Base-by-base conservation (phyloP, 2,329 filamentous ascomycete genomes). In the Phyllosticta ampelicida region DNA sequence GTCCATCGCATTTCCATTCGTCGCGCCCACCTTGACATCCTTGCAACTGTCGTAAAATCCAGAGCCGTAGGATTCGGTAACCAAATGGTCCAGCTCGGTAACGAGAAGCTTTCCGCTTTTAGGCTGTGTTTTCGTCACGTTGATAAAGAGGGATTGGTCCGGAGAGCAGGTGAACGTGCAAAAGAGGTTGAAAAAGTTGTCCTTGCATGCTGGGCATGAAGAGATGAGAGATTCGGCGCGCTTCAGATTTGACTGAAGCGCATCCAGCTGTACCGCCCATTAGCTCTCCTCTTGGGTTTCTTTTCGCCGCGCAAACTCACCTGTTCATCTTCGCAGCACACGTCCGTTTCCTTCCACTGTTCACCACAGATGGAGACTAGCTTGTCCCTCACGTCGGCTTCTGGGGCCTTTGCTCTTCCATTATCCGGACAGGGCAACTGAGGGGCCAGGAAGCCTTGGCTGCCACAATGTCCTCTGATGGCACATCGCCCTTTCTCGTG, bases 121-220 rank as follows among this genome's bases (percentile, higher is more conserved):
- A 20, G 80, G 72, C 62, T 82, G 80, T 0, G 86, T 87, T 56
- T 85, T 75, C 10, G 94, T 97, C 50, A 99, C 84, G 67, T 99
- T 99, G 70, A 99, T 79, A 68, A 99, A 99, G 0, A 95, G 78
- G 0, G 90, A 96, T 71, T 99, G 94, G 67, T 99, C 87, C 5
- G 95, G 92, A 4, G 94, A 99, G 76, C 95, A 99, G 2, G 91
- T 97, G 69, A 99, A 97, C 4, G 90, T 95, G 76, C 94, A 99
- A 73, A 99, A 99, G 51, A 95, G 79, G 75, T 99, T 95, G 78
- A 89, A 97, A 78, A 99, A 99, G 77, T 99, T 99, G 66, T 91
- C 87, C 73, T 94, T 95, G 81, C 94, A 99, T 29, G 95, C 94
- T 1, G 94, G 94, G 71, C 94, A 99, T 9, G 90, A 90, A 23